A percentile compares a stretch with the other conserved stretches of the same genome.
These are phyloP conservation scores for Hypoxylon trugodes DNA, from an alignment of 495 filamentous ascomycete species.

Conservation along the genomic window DNA sequence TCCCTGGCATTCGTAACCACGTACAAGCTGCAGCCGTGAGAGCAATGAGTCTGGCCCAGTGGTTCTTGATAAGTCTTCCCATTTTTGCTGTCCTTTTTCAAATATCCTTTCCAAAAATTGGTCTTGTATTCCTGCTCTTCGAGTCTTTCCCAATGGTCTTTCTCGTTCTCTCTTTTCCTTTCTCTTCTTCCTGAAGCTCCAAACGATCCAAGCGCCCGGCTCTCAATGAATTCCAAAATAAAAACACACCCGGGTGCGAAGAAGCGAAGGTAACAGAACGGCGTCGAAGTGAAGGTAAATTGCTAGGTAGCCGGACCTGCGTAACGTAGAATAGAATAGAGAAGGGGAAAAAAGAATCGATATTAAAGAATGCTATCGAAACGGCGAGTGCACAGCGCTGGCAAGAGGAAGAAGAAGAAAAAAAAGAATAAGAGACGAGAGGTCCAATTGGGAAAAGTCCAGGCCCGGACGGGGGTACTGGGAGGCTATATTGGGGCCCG, in stretches of 20 bases:
- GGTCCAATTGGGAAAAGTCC: constrained; percentile 40
- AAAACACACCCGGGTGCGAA: constrained; percentile 18
- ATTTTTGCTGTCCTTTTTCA: constrained; percentile 60
- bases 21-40: constrained; percentile 84
- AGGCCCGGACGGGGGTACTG: constrained; percentile 42
- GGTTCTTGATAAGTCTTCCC: constrained; percentile 98
- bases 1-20: constrained; percentile 46
- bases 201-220: constrained; percentile 32
- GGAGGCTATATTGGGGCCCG: constrained; percentile 53
- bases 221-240: constrained; percentile 32
- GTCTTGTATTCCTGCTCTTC: constrained; percentile 19
- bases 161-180: constrained; percentile 28
- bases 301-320: constrained; percentile 60
- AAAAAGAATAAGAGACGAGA: constrained; percentile 42
- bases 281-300: constrained; percentile 43
- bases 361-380: constrained; percentile 59
- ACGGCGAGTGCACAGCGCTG: constrained; percentile 53
- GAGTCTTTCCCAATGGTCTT: constrained; percentile 26
- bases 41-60: constrained; percentile 93
- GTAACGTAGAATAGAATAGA: constrained; percentile 36
- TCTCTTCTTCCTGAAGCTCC: constrained; percentile 33
- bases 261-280: constrained; percentile 34
- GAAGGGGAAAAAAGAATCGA: constrained; percentile 44
- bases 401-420: constrained; percentile 43
- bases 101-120: constrained; percentile 22